Evolutionary conservation across 1,139 yeast species (phyloP), one percentile per base, ranked within the genome.

Genomic region (Suhomyces wounanorum): DNA sequence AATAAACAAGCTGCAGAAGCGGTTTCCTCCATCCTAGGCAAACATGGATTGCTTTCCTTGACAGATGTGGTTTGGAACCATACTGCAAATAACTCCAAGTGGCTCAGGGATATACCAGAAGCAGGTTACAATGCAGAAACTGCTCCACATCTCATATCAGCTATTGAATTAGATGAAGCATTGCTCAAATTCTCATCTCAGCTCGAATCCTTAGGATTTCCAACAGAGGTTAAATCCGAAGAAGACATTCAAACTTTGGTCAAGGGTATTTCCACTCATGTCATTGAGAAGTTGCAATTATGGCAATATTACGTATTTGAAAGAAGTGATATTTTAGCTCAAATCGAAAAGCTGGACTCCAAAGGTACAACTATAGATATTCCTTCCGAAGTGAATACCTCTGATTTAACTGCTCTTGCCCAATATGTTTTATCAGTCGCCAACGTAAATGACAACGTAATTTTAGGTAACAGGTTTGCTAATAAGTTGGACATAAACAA

Each of bases 61-160:
- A 90, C 97, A 1, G 99, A 94, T 69, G 87, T 94, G 43, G 98
- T 94, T 2, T 85, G 91, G 78, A 94, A 94, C 66, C 99, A 94
- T 65, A 94, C 98, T 0, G 97, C 98, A 2, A 79, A 89, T 64
- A 89, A 94, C 67, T 90, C 98, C 0, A 70, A 64, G 1, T 94
- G 99, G 99, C 69, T 94, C 38, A 72, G 81, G 48, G 87, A 85
- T 3, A 91, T 87, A 59, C 98, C 98, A 0, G 97, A 92, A 36
- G 83, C 90, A 2, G 98, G 98, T 8, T 94, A 94, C 69, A 89
- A 89, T 54, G 79, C 79, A 31, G 81, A 80, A 50, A 92, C 97
- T 3, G 96, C 98, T 1, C 97, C 98, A 4, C 97, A 94, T 68
- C 78, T 94, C 57, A 77, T 67, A 18, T 73, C 96, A 2, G 97